Conservation (phyloP, 306 rosid species). For the Styphnolobium japonicum region DNA sequence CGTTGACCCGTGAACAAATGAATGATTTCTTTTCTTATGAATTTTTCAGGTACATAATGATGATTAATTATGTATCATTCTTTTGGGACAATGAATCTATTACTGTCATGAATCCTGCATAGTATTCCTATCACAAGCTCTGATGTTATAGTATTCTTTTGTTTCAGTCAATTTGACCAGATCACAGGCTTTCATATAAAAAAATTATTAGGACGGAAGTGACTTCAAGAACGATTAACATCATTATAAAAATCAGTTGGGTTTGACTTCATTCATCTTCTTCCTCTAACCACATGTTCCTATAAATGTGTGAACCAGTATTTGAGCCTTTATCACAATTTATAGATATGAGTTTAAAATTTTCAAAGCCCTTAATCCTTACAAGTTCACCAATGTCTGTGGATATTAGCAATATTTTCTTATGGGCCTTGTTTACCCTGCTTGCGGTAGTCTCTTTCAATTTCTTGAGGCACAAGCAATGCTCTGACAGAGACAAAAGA, state of each 20-base stretch:
- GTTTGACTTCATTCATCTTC: slow-evolving; percentile 25
- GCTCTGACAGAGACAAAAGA: slow-evolving; percentile 18
- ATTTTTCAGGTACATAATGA: slow-evolving; percentile 28
- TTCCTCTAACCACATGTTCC: slow-evolving; percentile 25
- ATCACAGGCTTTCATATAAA: slow-evolving; percentile 20
- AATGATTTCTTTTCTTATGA: background rate
- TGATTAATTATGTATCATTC: slow-evolving; percentile 38
- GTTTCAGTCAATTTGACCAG: slow-evolving; percentile 10
- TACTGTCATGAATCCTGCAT: background rate
- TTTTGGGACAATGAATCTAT: slow-evolving; percentile 21
- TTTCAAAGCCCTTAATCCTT: slow-evolving; percentile 13
- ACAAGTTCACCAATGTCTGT: slow-evolving; percentile 36
- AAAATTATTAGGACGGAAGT: slow-evolving; percentile 6
- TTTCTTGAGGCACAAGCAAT: slow-evolving; percentile 41
- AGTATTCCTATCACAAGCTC: background rate
- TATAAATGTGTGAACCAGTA: slow-evolving; percentile 25
- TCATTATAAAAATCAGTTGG: slow-evolving; percentile 13
- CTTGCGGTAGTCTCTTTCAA: slow-evolving; percentile 25
- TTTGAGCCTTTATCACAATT: slow-evolving; percentile 10
- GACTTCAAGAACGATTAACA: slow-evolving; percentile 38
- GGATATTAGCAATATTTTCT: slow-evolving; percentile 11
- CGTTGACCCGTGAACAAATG: slow-evolving; percentile 22
- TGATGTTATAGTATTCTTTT: background rate
- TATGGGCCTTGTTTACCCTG: slow-evolving; percentile 34
- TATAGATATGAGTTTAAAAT: background rate